Conservation (phyloP, 768 basidiomycete species). For the Mrakia hoshinonis region DNA sequence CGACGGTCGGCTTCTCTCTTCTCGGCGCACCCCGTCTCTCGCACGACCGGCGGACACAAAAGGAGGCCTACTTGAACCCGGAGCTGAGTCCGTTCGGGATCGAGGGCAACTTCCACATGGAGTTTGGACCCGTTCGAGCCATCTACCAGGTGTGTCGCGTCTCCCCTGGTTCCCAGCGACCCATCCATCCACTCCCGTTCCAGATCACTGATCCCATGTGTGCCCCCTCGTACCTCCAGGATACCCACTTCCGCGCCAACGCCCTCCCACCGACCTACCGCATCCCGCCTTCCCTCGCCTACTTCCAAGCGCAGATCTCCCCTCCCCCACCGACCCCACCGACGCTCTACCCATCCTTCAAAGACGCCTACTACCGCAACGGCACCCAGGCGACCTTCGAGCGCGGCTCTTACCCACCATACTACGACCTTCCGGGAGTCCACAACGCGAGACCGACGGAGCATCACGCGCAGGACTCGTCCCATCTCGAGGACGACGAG, state of each 20-base stretch:
- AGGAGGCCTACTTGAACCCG: neutral
- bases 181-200: neutral
- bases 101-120: slow-evolving; percentile 16
- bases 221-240: neutral
- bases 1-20: slow-evolving; percentile 17
- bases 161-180: neutral
- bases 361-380: neutral
- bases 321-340: neutral
- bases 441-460: too few relatives aligned
- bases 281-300: slow-evolving; percentile 2
- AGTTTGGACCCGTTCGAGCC: slow-evolving; percentile 7
- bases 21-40: slow-evolving; percentile 18
- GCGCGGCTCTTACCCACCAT: neutral
- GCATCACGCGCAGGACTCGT: too few relatives aligned
- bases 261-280: neutral
- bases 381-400: neutral
- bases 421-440: neutral
- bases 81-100: neutral
- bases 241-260: neutral
- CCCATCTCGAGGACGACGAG: neutral
- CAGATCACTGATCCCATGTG: neutral
- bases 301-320: neutral
- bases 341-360: neutral
- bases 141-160: slow-evolving; percentile 6
- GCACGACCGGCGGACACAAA: neutral